Evolutionary conservation across 192 early-diverging fungal species (phyloP).

Genomic region (Backusella tuberculispora): DNA sequence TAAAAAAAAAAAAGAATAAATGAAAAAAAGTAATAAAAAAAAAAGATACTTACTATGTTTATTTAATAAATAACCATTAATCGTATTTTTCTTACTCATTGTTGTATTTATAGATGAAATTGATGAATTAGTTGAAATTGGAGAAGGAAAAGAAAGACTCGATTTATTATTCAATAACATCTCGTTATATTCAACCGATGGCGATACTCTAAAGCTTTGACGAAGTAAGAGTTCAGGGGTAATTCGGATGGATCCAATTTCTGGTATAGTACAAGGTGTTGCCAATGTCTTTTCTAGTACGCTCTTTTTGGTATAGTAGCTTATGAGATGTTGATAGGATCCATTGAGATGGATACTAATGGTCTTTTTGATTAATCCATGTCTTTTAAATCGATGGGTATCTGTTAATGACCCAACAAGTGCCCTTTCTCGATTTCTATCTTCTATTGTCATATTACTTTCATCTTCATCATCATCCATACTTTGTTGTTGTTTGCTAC

Average conservation of each 20-base stretch:
- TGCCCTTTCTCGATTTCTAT: slow-evolving; percentile 47
- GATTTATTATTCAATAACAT: background rate
- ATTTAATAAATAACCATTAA: background rate
- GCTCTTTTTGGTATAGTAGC: slow-evolving; percentile 63
- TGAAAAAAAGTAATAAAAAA: too few relatives aligned
- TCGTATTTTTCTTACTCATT: background rate
- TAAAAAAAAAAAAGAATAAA: too few relatives aligned
- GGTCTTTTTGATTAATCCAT: slow-evolving; percentile 78
- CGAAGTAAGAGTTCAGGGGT: slow-evolving; percentile 56
- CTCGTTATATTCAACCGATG: slow-evolving; percentile 15
- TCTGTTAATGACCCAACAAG: slow-evolving; percentile 59
- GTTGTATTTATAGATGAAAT: background rate
- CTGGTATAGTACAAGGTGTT: slow-evolving; percentile 51
- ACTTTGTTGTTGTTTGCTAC: background rate
- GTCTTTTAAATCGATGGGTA: slow-evolving; percentile 57
- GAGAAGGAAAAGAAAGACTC: background rate
- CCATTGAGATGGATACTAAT: slow-evolving; percentile 73
- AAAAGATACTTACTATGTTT: too few relatives aligned
- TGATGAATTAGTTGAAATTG: background rate
- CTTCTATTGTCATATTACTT: background rate
- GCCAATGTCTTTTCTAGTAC: slow-evolving; percentile 50
- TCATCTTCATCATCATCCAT: background rate
- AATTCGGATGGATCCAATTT: slow-evolving; percentile 51
- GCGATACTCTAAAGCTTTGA: slow-evolving; percentile 58
- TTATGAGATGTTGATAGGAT: slow-evolving; percentile 57